These are phyloP conservation scores for Plasmodium blacklocki DNA, from an alignment of 169 alveolate genomes.

Conservation along the genomic window DNA sequence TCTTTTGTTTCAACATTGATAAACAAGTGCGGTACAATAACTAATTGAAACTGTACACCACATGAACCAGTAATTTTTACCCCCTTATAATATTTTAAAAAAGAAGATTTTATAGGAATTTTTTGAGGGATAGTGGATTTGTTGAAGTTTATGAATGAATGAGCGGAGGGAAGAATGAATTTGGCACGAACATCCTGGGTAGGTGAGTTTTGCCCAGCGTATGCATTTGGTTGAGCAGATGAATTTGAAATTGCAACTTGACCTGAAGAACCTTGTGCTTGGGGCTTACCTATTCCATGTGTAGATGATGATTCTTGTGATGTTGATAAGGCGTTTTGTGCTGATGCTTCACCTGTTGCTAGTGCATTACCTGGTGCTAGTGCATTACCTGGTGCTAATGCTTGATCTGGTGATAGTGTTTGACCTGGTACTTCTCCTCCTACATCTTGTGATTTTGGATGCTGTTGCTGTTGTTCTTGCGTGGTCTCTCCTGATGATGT, in stretches of 20 bases:
- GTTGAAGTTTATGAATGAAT: not conserved
- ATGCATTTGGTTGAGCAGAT: too few species aligned
- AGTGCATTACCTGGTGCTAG: too few species aligned
- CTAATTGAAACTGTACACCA: conserved; percentile 34
- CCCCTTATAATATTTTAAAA: conserved; percentile 36
- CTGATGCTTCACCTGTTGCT: too few species aligned
- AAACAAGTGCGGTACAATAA: conserved; percentile 28
- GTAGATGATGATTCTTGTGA: too few species aligned
- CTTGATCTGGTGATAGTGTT: too few species aligned
- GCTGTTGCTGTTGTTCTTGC: not conserved
- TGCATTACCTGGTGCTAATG: too few species aligned
- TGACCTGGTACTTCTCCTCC: not conserved
- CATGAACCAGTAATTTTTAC: conserved; percentile 45
- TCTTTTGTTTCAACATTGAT: not conserved
- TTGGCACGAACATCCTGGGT: too few species aligned
- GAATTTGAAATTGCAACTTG: too few species aligned
- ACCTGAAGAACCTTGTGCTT: too few species aligned
- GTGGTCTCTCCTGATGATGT: not conserved
- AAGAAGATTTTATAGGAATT: conserved; percentile 21
- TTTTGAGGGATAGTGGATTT: not conserved
- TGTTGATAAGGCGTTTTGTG: too few species aligned
- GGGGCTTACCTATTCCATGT: too few species aligned
- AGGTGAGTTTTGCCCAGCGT: too few species aligned
- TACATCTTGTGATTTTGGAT: not conserved
- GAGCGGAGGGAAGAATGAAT: not conserved